Base-by-base conservation (phyloP, 2,329 filamentous ascomycete species). In the Aspergillus felis region DNA sequence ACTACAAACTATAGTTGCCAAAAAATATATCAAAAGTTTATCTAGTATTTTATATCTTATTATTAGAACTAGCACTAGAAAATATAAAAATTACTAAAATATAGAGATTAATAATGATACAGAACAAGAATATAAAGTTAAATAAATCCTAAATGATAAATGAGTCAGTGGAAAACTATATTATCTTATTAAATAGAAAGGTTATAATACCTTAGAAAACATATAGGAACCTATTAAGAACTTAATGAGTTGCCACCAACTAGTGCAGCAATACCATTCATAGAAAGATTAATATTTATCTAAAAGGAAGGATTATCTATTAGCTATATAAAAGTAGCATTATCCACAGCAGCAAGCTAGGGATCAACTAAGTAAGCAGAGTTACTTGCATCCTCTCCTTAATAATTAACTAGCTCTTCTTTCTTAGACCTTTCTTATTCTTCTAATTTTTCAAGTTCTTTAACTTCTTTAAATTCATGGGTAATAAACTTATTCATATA, bases 221-320 rank as follows among this genome's bases (percentile, higher is more conserved):
- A 51, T 27, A 27, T 61, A 51, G 53, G 53, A 61, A 49, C 42
- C 53, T 58, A 54, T 56, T 12, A 14, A 14, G 29, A 56, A 61
- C 42, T 41, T 61, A 41, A 57, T 5, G 24, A 3, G 24, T 24
- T 24, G 24, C 24, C 24, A 24, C 24, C 24, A 24, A 24, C 24
- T 24, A 2, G 24, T 24, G 24, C 24, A 24, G 24, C 24, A 24
- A 24, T 24, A 24, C 3, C 3, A 24, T 24, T 24, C 24, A 3
- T 3, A 24, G 24, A 24, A 24, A 24, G 24, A 3, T 24, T 3
- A 24, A 24, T 3, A 3, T 24, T 24, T 3, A 24, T 3, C 24
- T 3, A 24, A 3, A 24, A 24, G 3, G 24, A 24, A 24, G 24
- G 24, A 24, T 24, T 3, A 24, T 24, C 24, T 3, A 24, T 24